Base-by-base conservation (phyloP, 2,329 filamentous ascomycete genomes). In the Diaporthe aspalathi region DNA sequence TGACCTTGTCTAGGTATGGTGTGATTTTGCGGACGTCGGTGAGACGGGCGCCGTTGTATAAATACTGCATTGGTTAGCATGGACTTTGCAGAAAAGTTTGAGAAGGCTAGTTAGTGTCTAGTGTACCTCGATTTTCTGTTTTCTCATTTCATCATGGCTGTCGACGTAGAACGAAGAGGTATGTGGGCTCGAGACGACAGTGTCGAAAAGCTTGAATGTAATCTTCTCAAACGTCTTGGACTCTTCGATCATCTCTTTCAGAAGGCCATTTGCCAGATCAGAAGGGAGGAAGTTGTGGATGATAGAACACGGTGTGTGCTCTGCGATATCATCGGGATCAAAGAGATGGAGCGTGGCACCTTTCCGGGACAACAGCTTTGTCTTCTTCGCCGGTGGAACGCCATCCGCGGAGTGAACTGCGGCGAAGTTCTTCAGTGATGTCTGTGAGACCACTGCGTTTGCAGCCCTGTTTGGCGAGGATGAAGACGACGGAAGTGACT, bases 291-390 rank as follows among this genome's bases (percentile, higher is more conserved):
- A 98, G 77, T 97, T 96, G 81, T 97, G 94, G 69, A 98, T 90
- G 74, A 98, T 93, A 14, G 93, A 95, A 81, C 95, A 98, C 1
- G 96, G 94, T 0, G 95, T 97, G 78, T 97, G 89, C 29, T 89
- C 86, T 62, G 93, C 92, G 56, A 98, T 89, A 76, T 97, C 94
- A 49, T 90, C 85, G 0, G 95, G 93, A 52, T 93, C 90, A 80
- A 93, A 98, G 0, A 98, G 85, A 78, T 95, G 93, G 2, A 98
- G 82, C 0, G 95, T 98, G 75, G 90, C 89, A 16, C 95, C 95
- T 78, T 92, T 97, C 76, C 89, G 92, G 0, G 92, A 91, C 72
- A 93, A 81, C 0, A 87, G 74, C 74, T 84, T 89, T 6, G 79
- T 54, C 76, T 86, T 88, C 76, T 84, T 87, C 17, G 72, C 27